A percentile compares a stretch with the other conserved stretches of the same genome.
These are phyloP conservation scores for Harringtonia lauricola DNA, from an alignment of 2,329 filamentous ascomycete species.

Conservation along the genomic window DNA sequence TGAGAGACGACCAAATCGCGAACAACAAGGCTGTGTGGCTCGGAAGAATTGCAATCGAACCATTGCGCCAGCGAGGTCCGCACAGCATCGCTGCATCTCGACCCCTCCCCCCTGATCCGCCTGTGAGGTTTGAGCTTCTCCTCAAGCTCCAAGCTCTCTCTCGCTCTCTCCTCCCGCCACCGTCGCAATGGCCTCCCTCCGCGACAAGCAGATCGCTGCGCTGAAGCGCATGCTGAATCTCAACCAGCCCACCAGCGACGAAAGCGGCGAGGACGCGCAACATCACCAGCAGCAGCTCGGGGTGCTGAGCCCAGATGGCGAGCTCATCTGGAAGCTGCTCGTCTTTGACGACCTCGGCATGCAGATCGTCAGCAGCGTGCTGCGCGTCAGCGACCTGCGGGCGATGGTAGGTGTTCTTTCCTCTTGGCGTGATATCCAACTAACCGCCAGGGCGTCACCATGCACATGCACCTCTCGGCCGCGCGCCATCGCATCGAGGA, in stretches of 20 bases:
- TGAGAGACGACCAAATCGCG: no score
- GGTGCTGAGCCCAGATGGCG: slow-evolving; percentile 78
- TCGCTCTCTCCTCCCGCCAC: background rate
- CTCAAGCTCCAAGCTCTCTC: no score
- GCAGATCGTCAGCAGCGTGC: slow-evolving; percentile 93
- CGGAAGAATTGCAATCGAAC: no score
- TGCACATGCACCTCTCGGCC: slow-evolving; percentile 81
- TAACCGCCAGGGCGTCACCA: slow-evolving; percentile 81
- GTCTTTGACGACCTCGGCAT: slow-evolving; percentile 86
- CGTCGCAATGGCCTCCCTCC: slow-evolving; percentile 9
- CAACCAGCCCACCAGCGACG: slow-evolving; percentile 56
- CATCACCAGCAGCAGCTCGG: slow-evolving; percentile 48
- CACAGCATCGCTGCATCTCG: no score
- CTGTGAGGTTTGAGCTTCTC: no score
- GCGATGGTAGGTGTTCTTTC: slow-evolving; percentile 39
- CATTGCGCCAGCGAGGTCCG: no score
- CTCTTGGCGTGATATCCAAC: no score
- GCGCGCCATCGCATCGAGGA: slow-evolving; percentile 85
- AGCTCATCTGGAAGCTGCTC: slow-evolving; percentile 94
- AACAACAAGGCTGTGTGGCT: no score
- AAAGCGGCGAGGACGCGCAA: slow-evolving; percentile 52
- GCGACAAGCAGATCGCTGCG: slow-evolving; percentile 24
- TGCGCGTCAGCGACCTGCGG: slow-evolving; percentile 86
- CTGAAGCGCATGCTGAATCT: slow-evolving; percentile 94
- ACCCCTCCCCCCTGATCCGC: no score